phyloP scores from a whole-genome alignment of 2,329 filamentous ascomycete genomes.

The Chrysoporthe cubensis region DNA sequence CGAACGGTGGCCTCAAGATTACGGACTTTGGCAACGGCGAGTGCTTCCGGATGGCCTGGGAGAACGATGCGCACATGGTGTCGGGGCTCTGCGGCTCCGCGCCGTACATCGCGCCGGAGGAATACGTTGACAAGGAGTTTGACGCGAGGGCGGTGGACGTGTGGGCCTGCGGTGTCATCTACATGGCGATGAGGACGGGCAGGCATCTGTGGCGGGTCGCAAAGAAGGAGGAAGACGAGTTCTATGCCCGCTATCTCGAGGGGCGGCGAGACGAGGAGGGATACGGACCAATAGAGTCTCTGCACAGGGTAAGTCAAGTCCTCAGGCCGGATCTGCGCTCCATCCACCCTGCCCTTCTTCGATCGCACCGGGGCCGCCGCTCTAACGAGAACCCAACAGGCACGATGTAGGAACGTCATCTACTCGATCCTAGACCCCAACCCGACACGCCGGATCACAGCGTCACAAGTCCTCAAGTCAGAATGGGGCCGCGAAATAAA shows the following conservation, averaged over 20 bases:
- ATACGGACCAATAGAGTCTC: slow-evolving; percentile 92
- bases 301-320: slow-evolving; percentile 76
- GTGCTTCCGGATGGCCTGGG: slow-evolving; percentile 99
- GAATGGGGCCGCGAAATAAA: slow-evolving; percentile 99
- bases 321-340: not conserved
- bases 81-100: slow-evolving; percentile 94
- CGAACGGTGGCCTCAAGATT: slow-evolving; percentile 91
- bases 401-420: slow-evolving; percentile 96
- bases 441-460: slow-evolving; percentile 87
- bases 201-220: slow-evolving; percentile 96
- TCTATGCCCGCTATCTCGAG: slow-evolving; percentile 92
- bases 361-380: not conserved
- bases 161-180: slow-evolving; percentile 98
- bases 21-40: slow-evolving; percentile 99
- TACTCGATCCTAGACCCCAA: slow-evolving; percentile 98
- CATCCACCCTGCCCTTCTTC: not conserved
- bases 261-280: slow-evolving; percentile 93
- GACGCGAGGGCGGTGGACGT: slow-evolving; percentile 97
- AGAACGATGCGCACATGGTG: slow-evolving; percentile 97
- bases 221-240: slow-evolving; percentile 95
- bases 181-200: slow-evolving; percentile 99
- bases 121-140: slow-evolving; percentile 94
- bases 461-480: slow-evolving; percentile 94
- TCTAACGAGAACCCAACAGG: slow-evolving; percentile 57
- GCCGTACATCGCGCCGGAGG: slow-evolving; percentile 95